These are phyloP conservation scores for Aspergillus cavernicola DNA, from an alignment of 495 filamentous ascomycete genomes.

Conservation along the genomic window DNA sequence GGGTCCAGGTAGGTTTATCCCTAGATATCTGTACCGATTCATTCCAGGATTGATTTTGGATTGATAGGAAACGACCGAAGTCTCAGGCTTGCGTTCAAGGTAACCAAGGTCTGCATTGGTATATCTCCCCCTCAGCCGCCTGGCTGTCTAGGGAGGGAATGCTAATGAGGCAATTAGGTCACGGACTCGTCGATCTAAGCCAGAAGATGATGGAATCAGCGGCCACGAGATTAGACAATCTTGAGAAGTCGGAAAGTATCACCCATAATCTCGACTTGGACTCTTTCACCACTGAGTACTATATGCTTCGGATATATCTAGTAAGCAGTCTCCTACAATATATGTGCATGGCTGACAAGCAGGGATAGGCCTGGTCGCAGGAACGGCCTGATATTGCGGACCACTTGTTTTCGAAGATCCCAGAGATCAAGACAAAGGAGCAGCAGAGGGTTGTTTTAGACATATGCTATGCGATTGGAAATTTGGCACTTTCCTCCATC, in stretches of 20 bases:
- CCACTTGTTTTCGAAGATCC: conserved; percentile 64
- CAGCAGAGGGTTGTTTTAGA: conserved; percentile 60
- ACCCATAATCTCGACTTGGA: conserved; percentile 11
- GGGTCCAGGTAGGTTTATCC: conserved; percentile 21
- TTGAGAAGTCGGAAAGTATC: conserved; percentile 38
- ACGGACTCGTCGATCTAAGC: conserved; percentile 52
- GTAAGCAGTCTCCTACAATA: conserved; percentile 37
- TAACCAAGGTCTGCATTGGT: conserved; percentile 64
- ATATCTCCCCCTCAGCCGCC: conserved; percentile 11
- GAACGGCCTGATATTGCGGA: conserved; percentile 70
- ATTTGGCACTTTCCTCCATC: conserved; percentile 48
- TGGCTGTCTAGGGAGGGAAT: not conserved
- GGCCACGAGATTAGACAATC: conserved; percentile 56
- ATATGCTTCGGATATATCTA: conserved; percentile 62
- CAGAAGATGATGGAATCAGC: conserved; percentile 59
- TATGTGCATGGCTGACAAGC: not conserved
- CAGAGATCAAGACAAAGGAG: conserved; percentile 31
- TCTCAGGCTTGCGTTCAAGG: conserved; percentile 64
- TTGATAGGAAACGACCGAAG: conserved; percentile 54
- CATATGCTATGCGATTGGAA: conserved; percentile 69
- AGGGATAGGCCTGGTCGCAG: conserved; percentile 64
- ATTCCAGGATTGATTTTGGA: too few species aligned
- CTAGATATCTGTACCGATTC: too few species aligned
- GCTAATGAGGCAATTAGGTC: conserved; percentile 37
- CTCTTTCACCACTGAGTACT: conserved; percentile 52